These are phyloP conservation scores for Marasmius sp. DNA, from an alignment of 1,284 basidiomycete species.

Conservation along the genomic window DNA sequence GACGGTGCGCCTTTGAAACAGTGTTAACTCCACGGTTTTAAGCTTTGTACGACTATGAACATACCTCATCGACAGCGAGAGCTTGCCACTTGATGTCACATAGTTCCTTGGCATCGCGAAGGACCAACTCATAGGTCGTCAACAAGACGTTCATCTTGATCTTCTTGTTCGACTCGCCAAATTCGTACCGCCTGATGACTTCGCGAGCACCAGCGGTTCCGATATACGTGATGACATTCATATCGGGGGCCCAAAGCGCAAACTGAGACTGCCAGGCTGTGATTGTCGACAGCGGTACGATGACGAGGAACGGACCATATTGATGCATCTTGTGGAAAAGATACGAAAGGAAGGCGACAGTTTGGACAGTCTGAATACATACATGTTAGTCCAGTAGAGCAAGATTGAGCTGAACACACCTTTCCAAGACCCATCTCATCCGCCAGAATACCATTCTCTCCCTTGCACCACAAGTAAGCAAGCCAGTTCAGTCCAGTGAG, in stretches of 20 bases:
- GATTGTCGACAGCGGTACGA: conserved; percentile 97
- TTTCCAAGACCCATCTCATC: conserved; percentile 99
- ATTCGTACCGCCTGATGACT: conserved; percentile 92
- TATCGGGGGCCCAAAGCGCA: conserved; percentile 91
- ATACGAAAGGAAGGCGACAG: conserved; percentile 93
- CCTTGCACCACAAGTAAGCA: conserved; percentile 92
- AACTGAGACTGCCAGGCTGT: conserved; percentile 99
- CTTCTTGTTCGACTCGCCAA: conserved; percentile 83
- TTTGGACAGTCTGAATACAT: conserved; percentile 81
- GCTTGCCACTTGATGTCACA: conserved; percentile 97
- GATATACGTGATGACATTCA: conserved; percentile 97
- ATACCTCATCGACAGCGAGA: conserved; percentile 92
- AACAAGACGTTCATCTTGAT: conserved; percentile 96
- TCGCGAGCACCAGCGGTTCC: conserved; percentile 88
- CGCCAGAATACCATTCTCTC: conserved; percentile 95
- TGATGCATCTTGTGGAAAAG: conserved; percentile 93
- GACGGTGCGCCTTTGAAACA: conserved; percentile 78
- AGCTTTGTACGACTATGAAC: conserved; percentile 15
- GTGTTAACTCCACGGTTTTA: background rate
- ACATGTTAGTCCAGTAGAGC: conserved; percentile 6
- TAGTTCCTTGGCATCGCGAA: conserved; percentile 90
- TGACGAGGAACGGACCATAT: conserved; percentile 96
- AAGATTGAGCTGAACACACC: conserved; percentile 37
- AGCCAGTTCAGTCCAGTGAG: conserved; percentile 98
- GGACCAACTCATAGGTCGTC: conserved; percentile 96